Base-by-base conservation (phyloP, 163 green algal species). In the Chloroidium sp. region DNA sequence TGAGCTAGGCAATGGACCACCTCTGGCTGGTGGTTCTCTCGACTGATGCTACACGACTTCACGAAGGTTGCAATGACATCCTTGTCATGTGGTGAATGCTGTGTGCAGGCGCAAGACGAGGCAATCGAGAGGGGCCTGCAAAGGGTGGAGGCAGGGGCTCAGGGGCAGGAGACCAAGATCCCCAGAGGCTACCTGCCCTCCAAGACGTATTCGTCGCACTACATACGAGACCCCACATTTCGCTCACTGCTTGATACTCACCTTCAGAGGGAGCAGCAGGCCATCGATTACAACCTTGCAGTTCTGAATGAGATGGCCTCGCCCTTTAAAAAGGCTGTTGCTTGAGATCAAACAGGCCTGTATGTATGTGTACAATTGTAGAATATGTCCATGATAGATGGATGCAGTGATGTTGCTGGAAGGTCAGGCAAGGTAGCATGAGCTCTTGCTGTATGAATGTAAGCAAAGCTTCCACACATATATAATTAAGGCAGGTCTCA, bases 141-240 rank as follows among this genome's bases (percentile, higher is more conserved):
- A 13, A 83, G 90, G 0, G 94, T 97, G 12, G 94, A 98, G 85
- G 94, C 94, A 13, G 94, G 94, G 1, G 94, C 94, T 59, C 91
- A 95, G 85, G 94, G 94, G 0, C 36, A 36, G 36, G 92, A 96
- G 85, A 93, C 97, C 91, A 98, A 98, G 87, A 87, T 97, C 57
- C 89, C 92, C 90, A 77, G 94, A 0, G 94, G 94, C 3, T 93
- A 94, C 76, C 80, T 93, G 62, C 91, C 91, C n/a, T 83, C 75
- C 12, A 72, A 82, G 36, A 94, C 91, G 0, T 90, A 92, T 82
- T 89, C 78, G 10, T 86, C 74, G 1, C 91, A 95, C 78, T 93
- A 89, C 82, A 84, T 95, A 59, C 77, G 72, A n/a, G 78, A 93
- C 74, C 60, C 77, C 0, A n/a, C 57, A 1, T 81, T 92, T 3